A percentile compares a stretch with the other conserved stretches of the same genome.
Evolutionary conservation across 225 moss, liverwort and hornwort genomes (phyloP).

Genomic region (Rhytidiadelphus loreus): DNA sequence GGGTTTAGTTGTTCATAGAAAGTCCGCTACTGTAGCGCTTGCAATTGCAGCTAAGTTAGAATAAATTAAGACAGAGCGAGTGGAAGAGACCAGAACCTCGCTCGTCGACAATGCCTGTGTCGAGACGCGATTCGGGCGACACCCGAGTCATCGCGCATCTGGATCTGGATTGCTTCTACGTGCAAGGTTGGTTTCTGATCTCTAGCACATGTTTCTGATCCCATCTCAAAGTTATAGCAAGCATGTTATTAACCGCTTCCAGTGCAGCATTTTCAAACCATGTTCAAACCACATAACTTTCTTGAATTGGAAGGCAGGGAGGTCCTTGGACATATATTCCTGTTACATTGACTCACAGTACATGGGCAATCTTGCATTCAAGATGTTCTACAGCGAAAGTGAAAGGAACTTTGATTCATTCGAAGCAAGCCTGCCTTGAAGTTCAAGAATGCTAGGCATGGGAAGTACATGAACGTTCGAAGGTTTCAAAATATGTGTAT

Average conservation of each 20-base stretch:
- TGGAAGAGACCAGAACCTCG: background rate
- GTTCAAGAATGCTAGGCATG: background rate
- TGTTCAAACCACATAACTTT: background rate
- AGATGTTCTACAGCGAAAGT: background rate
- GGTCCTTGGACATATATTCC: background rate
- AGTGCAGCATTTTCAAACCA: background rate
- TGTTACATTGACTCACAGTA: background rate
- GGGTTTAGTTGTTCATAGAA: background rate
- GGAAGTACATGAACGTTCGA: background rate
- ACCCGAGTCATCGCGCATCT: constrained; percentile 78
- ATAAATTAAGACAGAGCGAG: background rate
- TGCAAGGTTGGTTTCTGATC: constrained; percentile 66
- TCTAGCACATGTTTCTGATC: background rate
- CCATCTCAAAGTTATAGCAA: background rate
- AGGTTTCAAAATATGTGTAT: background rate
- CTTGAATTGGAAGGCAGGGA: background rate
- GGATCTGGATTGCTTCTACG: constrained; percentile 94
- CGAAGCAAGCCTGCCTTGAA: background rate
- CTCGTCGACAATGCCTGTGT: constrained; percentile 46
- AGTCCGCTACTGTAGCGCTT: no score
- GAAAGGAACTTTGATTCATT: background rate
- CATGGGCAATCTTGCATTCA: background rate
- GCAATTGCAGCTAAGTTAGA: background rate
- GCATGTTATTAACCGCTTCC: background rate
- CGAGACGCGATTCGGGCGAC: constrained; percentile 62